Percentiles rank a stretch among this genome's conserved stretches.
Conservation (phyloP, 257 asterid species). For the Penstemon newberryi region DNA sequence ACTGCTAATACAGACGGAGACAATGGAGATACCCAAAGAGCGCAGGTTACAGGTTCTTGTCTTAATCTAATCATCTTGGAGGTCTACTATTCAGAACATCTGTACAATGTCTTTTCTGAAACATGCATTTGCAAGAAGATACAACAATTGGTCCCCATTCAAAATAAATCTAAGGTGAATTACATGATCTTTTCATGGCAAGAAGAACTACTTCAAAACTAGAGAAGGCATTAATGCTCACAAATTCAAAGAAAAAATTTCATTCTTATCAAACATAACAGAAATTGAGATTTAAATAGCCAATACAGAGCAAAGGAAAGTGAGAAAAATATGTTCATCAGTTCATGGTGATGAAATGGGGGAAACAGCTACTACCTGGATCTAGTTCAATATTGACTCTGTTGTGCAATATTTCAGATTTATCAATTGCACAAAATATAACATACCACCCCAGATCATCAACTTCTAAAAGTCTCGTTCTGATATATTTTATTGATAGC, state of each 20-base stretch:
- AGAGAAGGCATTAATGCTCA: background rate
- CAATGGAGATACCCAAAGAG: background rate
- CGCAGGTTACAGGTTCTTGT: background rate
- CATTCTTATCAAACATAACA: background rate
- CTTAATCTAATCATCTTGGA: slow-evolving; percentile 7
- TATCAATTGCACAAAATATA: background rate
- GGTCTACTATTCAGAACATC: background rate
- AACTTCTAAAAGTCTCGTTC: slow-evolving; percentile 12
- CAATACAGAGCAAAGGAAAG: background rate
- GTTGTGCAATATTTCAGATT: background rate
- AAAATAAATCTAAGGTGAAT: background rate
- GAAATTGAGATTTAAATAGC: slow-evolving; percentile 13
- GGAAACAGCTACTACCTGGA: background rate
- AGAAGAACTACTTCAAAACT: background rate
- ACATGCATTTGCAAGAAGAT: slow-evolving; percentile 8
- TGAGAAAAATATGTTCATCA: background rate
- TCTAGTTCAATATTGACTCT: slow-evolving; percentile 7
- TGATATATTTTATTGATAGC: too few species aligned
- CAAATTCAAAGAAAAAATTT: background rate
- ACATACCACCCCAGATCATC: background rate
- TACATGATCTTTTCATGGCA: slow-evolving; percentile 10
- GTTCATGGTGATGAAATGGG: background rate
- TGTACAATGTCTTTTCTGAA: background rate
- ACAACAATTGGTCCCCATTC: background rate
- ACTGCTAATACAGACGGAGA: background rate